A percentile compares a stretch with the other conserved stretches of the same genome.
Conservation (phyloP, 192 early-diverging fungal genomes). For the Entrophospora sp. region DNA sequence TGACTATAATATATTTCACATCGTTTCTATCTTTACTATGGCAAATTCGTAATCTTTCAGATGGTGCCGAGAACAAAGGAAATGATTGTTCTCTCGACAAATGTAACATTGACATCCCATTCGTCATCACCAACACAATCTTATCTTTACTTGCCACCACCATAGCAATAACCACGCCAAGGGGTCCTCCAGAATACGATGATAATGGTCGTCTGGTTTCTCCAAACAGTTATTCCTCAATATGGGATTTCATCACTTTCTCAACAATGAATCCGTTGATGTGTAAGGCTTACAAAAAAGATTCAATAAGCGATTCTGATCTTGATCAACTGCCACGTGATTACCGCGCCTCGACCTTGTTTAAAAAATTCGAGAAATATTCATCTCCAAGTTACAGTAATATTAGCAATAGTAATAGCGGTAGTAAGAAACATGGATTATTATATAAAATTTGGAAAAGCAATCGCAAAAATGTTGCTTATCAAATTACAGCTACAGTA, state of each 20-base stretch:
- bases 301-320: constrained; percentile 16
- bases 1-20: constrained; percentile 17
- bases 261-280: constrained; percentile 21
- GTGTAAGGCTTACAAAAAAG: constrained; percentile 9
- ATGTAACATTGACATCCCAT: background rate
- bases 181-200: constrained; percentile 25
- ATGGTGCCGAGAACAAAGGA: no score
- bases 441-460: constrained; percentile 22
- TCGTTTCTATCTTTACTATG: constrained; percentile 16
- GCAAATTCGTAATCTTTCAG: constrained; percentile 1
- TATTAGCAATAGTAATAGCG: no score
- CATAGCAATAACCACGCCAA: constrained; percentile 21
- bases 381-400: constrained; percentile 5
- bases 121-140: background rate
- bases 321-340: constrained; percentile 21
- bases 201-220: constrained; percentile 21
- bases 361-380: constrained; percentile 21
- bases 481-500: constrained; percentile 12
- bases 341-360: constrained; percentile 25
- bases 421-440: no score
- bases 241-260: constrained; percentile 25
- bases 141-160: background rate
- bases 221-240: constrained; percentile 20
- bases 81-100: background rate
- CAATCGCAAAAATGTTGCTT: constrained; percentile 18